These are phyloP conservation scores for Pyrus hybrid DNA, from an alignment of 331 rosid genomes.

Conservation along the genomic window DNA sequence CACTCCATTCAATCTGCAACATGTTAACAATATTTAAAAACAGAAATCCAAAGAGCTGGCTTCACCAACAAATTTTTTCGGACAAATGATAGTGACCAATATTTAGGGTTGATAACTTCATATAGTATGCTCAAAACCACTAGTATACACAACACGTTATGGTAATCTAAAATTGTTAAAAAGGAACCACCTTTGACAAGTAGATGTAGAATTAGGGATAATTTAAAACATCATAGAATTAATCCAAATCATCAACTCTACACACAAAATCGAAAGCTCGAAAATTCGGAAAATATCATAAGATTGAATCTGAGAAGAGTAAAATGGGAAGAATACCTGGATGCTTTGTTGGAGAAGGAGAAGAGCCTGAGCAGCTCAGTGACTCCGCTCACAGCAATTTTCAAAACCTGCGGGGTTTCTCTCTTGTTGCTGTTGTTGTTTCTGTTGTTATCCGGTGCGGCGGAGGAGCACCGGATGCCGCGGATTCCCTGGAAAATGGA, in stretches of 20 bases:
- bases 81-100: not conserved
- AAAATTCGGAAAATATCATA: not conserved
- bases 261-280: not conserved
- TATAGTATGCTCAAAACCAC: not conserved
- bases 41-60: not conserved
- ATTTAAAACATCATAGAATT: not conserved
- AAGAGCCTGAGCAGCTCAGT: constrained; percentile 66
- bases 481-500: constrained; percentile 13
- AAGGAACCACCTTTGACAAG: not conserved
- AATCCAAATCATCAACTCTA: not conserved
- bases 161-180: not conserved
- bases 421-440: not conserved
- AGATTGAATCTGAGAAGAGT: not conserved
- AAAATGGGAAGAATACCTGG: constrained; percentile 24
- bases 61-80: not conserved
- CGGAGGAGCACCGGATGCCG: constrained; percentile 26
- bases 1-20: constrained; percentile 18
- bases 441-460: constrained; percentile 11
- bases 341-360: constrained; percentile 30
- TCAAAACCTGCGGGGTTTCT: constrained; percentile 42
- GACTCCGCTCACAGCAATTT: constrained; percentile 56
- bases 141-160: not conserved
- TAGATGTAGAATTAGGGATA: not conserved
- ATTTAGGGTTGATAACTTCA: not conserved
- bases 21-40: not conserved